Base-by-base conservation (phyloP, 2,329 filamentous ascomycete species). In the Fusarium gaditjirri region DNA sequence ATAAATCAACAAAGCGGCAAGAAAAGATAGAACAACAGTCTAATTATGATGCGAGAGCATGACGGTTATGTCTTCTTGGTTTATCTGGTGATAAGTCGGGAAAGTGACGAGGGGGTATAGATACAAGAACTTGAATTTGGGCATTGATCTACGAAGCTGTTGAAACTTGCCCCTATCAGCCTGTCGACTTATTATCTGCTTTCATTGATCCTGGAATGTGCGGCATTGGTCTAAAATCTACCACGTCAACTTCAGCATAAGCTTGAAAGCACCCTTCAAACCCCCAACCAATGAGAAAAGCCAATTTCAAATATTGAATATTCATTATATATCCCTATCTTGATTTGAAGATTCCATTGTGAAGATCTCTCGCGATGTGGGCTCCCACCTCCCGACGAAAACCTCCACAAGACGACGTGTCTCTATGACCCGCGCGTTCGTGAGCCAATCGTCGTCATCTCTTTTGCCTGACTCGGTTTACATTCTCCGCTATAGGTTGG, bases 351-450 rank as follows among this genome's bases (percentile, higher is more conserved):
- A 42, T 47, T 42, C 27, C 35, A 61, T 47, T 13, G 31, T n/a
- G 41, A 42, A 31, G 12, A 29, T 63, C 42, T 21, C n/a, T 62
- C 66, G 65, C n/a, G 66, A 69, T 57, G 65, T 68, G 66, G 66
- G 58, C 43, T 46, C 19, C 19, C 27, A 42, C 65, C n/a, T 42
- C 52, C 39, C 38, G 33, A 35, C 19, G 5, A 27, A 16, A 23
- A 8, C 27, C 50, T 39, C 64, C 64, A 52, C 57, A 52, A 46
- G 38, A 27, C 38, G 38, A 57, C 41, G 65, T 58, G 29, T 39
- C 38, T 43, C 13, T n/a, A 12, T 27, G n/a, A 19, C 33, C 36
- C 19, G 43, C 31, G 54, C 31, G 33, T 61, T 31, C 27, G 36
- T 6, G 17, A 39, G 44, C 65, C 64, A 68, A 68, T 68, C 31